These are phyloP conservation scores for Sonneratia alba DNA, from an alignment of 345 rosid genomes.

Conservation along the genomic window DNA sequence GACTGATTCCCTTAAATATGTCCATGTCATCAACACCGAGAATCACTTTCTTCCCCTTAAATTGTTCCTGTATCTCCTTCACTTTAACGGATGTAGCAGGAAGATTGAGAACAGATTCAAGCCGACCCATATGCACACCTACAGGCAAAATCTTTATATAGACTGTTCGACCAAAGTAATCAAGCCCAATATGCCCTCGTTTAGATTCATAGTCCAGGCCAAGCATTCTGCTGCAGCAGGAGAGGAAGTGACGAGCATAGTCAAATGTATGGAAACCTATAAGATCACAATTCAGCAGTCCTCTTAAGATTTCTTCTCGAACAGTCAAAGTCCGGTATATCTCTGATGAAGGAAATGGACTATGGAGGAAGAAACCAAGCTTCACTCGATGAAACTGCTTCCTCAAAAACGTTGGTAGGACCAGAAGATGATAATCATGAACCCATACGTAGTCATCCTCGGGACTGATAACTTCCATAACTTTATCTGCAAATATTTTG, in stretches of 20 bases:
- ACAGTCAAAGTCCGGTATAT: conserved; percentile 69
- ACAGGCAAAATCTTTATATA: conserved; percentile 63
- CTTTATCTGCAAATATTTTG: conserved; percentile 70
- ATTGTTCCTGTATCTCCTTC: conserved; percentile 47
- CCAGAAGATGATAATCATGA: conserved; percentile 75
- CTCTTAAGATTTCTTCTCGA: conserved; percentile 56
- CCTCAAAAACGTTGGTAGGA: conserved; percentile 75
- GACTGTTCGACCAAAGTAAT: conserved; percentile 75
- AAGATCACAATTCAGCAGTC: conserved; percentile 61
- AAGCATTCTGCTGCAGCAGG: conserved; percentile 81
- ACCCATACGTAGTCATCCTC: conserved; percentile 75
- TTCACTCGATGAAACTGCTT: conserved; percentile 53
- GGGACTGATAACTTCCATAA: conserved; percentile 70
- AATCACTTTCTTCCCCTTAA: conserved; percentile 52
- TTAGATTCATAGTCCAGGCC: conserved; percentile 79
- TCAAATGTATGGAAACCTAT: conserved; percentile 81
- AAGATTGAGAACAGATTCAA: conserved; percentile 58
- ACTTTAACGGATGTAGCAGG: conserved; percentile 48
- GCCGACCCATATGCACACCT: conserved; percentile 66
- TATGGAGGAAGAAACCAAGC: conserved; percentile 75
- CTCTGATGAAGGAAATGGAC: conserved; percentile 85
- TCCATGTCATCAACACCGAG: conserved; percentile 79
- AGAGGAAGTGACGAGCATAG: conserved; percentile 67
- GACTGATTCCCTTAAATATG: conserved; percentile 71
- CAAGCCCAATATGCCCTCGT: conserved; percentile 76